Evolutionary conservation across 1,139 yeast genomes (phyloP), one percentile per base, ranked within the genome.

Genomic region (Saccharomyces pastorianus): DNA sequence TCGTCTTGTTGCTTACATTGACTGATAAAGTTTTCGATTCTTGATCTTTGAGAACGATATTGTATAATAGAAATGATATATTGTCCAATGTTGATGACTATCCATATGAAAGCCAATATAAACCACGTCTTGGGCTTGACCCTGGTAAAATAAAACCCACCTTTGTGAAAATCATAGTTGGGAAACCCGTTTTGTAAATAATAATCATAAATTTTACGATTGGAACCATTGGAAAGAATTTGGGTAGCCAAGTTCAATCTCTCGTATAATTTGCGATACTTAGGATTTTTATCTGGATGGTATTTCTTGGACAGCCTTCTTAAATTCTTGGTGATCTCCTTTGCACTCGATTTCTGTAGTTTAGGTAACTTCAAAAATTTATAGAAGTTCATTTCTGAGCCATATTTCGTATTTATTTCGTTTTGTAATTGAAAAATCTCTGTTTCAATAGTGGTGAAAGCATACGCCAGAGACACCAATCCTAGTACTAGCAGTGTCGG

Each of bases 161-260:
- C 75, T 7, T 88, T 89, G 53, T 81, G 76, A 68, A 81, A 84
- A 56, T 79, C 82, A 81, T 88, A 88, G 56, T 78, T 77, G 4
- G 99, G 99, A 71, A 93, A 93, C 3, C 99, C 99, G 61, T 84
- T 81, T 44, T 79, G 76, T 55, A 87, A 74, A 71, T 88, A 93
- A 70, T 84, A 91, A 69, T 93, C 98, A 68, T 93, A 93, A 17
- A 93, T 77, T 60, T 84, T 85, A 57, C 85, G 81, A 56, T 80
- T 77, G 9, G 81, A 76, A 51, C 80, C 72, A 66, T 87, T 79
- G 58, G 90, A 75, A 56, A 91, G 77, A 54, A 90, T 84, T 64
- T 85, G 81, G 49, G 89, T 85, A 20, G 88, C 89, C 31, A 82
- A 71, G 25, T 93, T 86, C 51, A 91, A 76, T 46, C 93, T 73